Conservation (phyloP, 371 early-diverging fungal species). For the Lichtheimia hyalospora region DNA sequence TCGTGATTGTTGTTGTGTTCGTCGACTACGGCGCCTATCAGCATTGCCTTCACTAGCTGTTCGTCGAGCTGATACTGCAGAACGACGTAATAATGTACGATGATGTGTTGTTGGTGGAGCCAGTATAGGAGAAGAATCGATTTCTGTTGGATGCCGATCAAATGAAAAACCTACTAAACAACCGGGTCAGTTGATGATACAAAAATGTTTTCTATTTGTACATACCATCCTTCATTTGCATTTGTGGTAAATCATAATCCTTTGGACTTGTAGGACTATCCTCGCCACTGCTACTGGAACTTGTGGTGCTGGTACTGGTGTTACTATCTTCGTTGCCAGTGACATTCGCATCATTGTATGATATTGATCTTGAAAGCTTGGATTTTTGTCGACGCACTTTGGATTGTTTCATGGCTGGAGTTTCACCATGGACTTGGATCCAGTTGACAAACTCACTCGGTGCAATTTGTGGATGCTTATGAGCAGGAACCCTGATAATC, state of each 20-base stretch:
- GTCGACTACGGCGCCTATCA: constrained; percentile 7
- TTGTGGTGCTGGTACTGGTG: constrained; percentile 2
- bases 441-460: constrained; percentile 27
- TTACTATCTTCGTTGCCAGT: constrained; percentile 9
- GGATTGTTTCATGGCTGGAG: constrained; percentile 35
- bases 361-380: constrained; percentile 31
- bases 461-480: constrained; percentile 27
- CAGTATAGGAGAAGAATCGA: constrained; percentile 15
- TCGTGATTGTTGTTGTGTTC: constrained; percentile 4
- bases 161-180: constrained; percentile 6
- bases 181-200: background rate
- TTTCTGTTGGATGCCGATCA: constrained; percentile 12
- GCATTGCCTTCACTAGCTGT: constrained; percentile 12
- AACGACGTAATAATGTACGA: constrained; percentile 22
- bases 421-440: constrained; percentile 26
- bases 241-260: background rate
- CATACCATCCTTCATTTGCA: background rate
- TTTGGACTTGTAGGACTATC: constrained; percentile 8
- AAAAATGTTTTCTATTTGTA: background rate
- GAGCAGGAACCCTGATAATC: constrained; percentile 24
- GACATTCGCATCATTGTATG: constrained; percentile 9
- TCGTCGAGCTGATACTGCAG: constrained; percentile 21
- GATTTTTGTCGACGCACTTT: constrained; percentile 41
- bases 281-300: background rate
- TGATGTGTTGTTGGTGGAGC: constrained; percentile 13